Base-by-base conservation (phyloP, 805 yeast species). In the Zygoascus tannicola region DNA sequence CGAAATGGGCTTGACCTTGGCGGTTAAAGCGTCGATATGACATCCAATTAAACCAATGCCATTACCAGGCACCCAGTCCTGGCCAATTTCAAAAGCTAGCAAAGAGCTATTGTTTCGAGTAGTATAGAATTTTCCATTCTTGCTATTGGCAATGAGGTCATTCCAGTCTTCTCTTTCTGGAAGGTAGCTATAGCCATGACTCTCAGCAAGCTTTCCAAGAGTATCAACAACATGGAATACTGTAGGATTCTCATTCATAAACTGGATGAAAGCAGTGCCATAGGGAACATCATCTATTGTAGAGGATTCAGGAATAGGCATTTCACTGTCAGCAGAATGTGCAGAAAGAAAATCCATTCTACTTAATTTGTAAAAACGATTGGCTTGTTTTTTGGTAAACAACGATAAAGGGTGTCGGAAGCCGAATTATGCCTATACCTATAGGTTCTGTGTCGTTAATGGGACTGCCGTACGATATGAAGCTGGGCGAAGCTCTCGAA, bases 221-320 rank as follows among this genome's bases (percentile, higher is more conserved):
- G 45, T 45, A n/a, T 46, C 53, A 19, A 78, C 76, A 22, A 76
- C 84, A 56, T 85, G 94, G 65, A 67, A 84, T 35, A 78, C 77
- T 16, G 94, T 84, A 35, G 94, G 94, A 57, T 74, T 74, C 34
- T 69, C 67, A 53, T 76, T 75, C 45, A 87, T 81, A 65, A 85
- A 84, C 50, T 75, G 73, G 42, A 82, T 51, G 48, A 62, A 61
- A 39, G 55, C 57, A 50, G 50, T 18, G 32, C 33, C 39, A 22
- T 41, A 41, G n/a, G 22, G 32, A 19, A 12, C 12, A 26, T 26
- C 30, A 26, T 26, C 30, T n/a, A n/a, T n/a, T n/a, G n/a, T n/a
- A n/a, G n/a, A n/a, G n/a, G n/a, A n/a, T n/a, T n/a, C n/a, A n/a
- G n/a, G n/a, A n/a, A n/a, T n/a, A n/a, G n/a, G n/a, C n/a, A n/a